phyloP scores from a whole-genome alignment of 2,329 filamentous ascomycete species.

The Aspergillus bombycis region DNA sequence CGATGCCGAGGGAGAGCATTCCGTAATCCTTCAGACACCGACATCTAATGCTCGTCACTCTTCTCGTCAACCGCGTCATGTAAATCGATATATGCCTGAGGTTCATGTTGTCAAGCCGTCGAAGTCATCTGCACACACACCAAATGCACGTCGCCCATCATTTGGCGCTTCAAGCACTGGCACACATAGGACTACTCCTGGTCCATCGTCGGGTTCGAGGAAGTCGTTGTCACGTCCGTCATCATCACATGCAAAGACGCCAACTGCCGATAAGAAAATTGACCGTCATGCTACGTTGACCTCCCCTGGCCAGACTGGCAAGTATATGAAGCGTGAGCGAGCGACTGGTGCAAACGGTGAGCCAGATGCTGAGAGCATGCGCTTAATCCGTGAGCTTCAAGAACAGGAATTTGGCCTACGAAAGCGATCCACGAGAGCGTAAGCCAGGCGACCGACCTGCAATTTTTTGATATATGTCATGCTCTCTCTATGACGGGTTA shows the following conservation, averaged over 20 bases:
- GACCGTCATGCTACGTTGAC: slow-evolving; percentile 21
- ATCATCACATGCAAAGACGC: slow-evolving; percentile 43
- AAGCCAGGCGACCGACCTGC: slow-evolving; percentile 1
- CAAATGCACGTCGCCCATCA: slow-evolving; percentile 28
- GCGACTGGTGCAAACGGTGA: slow-evolving; percentile 32
- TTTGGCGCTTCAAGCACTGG: slow-evolving; percentile 23
- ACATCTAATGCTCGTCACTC: slow-evolving; percentile 48
- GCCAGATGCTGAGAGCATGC: slow-evolving; percentile 47
- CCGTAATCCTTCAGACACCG: slow-evolving; percentile 37
- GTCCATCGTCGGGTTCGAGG: slow-evolving; percentile 30
- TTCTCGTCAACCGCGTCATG: slow-evolving; percentile 47
- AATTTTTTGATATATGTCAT: background rate
- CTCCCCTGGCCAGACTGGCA: slow-evolving; percentile 33
- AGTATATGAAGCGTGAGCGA: slow-evolving; percentile 32
- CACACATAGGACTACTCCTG: slow-evolving; percentile 32
- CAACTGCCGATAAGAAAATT: slow-evolving; percentile 41
- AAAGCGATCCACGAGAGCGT: slow-evolving; percentile 32
- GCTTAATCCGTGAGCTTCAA: slow-evolving; percentile 49
- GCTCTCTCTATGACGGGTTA: slow-evolving; percentile 4
- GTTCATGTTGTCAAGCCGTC: slow-evolving; percentile 26
- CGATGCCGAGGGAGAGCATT: slow-evolving; percentile 35
- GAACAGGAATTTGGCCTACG: slow-evolving; percentile 51
- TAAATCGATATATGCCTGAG: slow-evolving; percentile 45
- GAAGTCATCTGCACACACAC: slow-evolving; percentile 29
- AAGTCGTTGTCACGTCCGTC: slow-evolving; percentile 41